These are phyloP conservation scores for Hypoxylon sp. DNA, from an alignment of 2,329 filamentous ascomycete species.

Conservation along the genomic window DNA sequence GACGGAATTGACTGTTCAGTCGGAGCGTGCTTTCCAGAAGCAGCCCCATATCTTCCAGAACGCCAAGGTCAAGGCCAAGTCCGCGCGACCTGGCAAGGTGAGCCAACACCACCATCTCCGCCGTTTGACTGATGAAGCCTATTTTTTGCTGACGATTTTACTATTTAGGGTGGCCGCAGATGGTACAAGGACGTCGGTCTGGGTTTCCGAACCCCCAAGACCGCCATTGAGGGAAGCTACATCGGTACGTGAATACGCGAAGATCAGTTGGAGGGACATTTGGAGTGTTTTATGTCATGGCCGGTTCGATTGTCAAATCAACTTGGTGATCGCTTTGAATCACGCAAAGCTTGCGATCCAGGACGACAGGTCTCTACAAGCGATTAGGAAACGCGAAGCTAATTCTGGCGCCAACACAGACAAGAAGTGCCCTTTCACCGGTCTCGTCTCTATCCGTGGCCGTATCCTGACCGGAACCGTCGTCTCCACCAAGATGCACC, in stretches of 20 bases:
- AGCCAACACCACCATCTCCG: constrained; percentile 61
- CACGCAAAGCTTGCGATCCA: neutral
- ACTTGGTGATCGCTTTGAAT: neutral
- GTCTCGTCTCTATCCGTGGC: constrained; percentile 98
- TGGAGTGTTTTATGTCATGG: neutral
- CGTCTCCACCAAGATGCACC: constrained; percentile 99
- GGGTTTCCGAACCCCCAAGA: constrained; percentile 99
- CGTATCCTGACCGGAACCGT: constrained; percentile 99
- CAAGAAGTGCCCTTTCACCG: constrained; percentile 99
- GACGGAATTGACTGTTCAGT: constrained; percentile 99
- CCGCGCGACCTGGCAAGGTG: constrained; percentile 87
- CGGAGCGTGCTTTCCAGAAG: constrained; percentile 99
- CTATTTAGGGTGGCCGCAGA: constrained; percentile 51
- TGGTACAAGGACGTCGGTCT: constrained; percentile 99
- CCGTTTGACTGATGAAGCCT: constrained; percentile 5
- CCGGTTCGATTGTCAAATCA: neutral
- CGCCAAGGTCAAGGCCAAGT: constrained; percentile 91
- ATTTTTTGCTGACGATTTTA: constrained; percentile 16
- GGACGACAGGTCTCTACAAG: neutral
- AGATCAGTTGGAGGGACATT: constrained; percentile 13
- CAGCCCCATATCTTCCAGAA: constrained; percentile 99
- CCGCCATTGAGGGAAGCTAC: constrained; percentile 98
- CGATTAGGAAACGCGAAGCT: constrained; percentile 22
- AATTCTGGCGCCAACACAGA: constrained; percentile 68
- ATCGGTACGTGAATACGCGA: constrained; percentile 82